These are phyloP conservation scores for Apophysomyces ossiformis DNA, from an alignment of 371 early-diverging fungal genomes.

Conservation along the genomic window DNA sequence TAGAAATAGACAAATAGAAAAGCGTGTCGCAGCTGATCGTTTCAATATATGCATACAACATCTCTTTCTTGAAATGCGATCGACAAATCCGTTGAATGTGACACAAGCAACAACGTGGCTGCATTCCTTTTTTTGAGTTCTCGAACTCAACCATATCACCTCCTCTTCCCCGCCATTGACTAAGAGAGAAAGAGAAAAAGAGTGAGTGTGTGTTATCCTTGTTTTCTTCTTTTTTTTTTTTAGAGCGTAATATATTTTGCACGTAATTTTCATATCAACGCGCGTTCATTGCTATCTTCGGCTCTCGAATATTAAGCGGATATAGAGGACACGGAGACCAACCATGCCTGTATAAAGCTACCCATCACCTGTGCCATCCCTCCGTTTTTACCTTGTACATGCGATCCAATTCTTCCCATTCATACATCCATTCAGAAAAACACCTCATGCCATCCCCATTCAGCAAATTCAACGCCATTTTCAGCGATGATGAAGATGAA, in stretches of 20 bases:
- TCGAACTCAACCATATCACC: neutral
- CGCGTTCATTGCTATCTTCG: neutral
- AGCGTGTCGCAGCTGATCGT: neutral
- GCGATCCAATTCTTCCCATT: neutral
- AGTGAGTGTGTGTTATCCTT: neutral
- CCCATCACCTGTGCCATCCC: slow-evolving; percentile 1
- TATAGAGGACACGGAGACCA: neutral
- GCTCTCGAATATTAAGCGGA: neutral
- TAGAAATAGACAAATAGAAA: neutral
- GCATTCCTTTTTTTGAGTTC: slow-evolving; percentile 4
- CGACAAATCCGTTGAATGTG: slow-evolving; percentile 4
- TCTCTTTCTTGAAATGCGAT: neutral
- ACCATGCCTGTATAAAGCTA: neutral
- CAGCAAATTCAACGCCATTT: slow-evolving; percentile 35
- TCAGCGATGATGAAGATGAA: slow-evolving; percentile 53
- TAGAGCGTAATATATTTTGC: neutral
- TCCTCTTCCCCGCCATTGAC: slow-evolving; percentile 4
- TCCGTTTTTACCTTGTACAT: slow-evolving; percentile 5
- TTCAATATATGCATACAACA: neutral
- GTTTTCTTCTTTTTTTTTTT: neutral
- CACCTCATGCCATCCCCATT: slow-evolving; percentile 9
- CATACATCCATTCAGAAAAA: neutral
- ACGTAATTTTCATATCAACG: neutral
- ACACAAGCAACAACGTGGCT: slow-evolving; percentile 11
- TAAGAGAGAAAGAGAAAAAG: neutral